Evolutionary conservation across 2,329 filamentous ascomycete species (phyloP), one percentile per base, ranked within the genome.

Genomic region (Pleoardoris graminearum): DNA sequence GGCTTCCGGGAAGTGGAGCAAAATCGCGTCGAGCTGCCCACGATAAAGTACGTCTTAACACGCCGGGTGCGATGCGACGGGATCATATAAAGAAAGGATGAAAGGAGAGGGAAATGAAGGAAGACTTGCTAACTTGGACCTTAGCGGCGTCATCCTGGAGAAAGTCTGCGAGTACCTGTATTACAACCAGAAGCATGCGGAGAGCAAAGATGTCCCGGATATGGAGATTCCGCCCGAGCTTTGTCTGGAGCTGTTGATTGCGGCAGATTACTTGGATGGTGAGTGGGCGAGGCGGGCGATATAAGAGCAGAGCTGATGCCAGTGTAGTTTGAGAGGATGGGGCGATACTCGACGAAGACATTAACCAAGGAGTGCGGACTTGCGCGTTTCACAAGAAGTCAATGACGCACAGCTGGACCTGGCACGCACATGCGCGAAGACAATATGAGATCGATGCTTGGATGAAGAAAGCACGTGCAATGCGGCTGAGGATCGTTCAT

Each of bases 101-200:
- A 12, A 33, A 33, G 12, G 14, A 33, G 30, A 33, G 7, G 30
- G 4, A n/a, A 11, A n/a, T 5, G 25, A 10, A 27, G 6, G 30
- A n/a, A 12, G 19, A 3, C 10, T 12, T 36, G 30, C 23, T 35
- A 14, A 7, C 21, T 14, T 4, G 33, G n/a, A 12, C 5, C 4
- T 0, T 70, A 91, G 88, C 73, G 87, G 85, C 58, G 77, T 87
- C 48, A 83, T 91, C 5, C 83, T 93, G 2, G 89, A 92, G 71
- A 91, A 90, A 69, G 85, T 92, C 27, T 88, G 86, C 71, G 88
- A 92, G 74, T 93, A 92, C 75, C 86, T 91, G 57, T 89, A 91
- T 69, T 92, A 91, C 77, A 89, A 88, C 78, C 86, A 91, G 74
- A 87, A 86, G 65, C 82, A 90, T 73, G 81, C 82, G 46, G 82